Evolutionary conservation across 495 filamentous ascomycete species (phyloP).

Genomic region (Penicillium turbatum): DNA sequence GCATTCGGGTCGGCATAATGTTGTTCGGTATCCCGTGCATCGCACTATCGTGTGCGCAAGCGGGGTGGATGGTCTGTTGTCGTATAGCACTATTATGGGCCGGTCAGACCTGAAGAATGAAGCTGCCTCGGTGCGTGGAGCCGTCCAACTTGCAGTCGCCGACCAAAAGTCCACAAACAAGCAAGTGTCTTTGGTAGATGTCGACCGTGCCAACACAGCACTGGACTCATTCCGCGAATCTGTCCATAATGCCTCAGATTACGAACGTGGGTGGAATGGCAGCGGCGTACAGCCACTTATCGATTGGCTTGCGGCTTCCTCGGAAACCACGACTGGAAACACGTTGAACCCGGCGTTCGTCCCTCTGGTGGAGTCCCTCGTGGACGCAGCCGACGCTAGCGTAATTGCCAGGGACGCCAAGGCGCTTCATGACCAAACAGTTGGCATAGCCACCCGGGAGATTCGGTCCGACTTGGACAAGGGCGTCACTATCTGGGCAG

Average conservation of each 20-base stretch:
- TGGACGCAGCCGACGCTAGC: slow-evolving; percentile 53
- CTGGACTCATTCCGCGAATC: slow-evolving; percentile 62
- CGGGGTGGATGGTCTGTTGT: slow-evolving; percentile 53
- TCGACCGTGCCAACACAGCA: slow-evolving; percentile 52
- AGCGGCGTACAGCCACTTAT: slow-evolving; percentile 61
- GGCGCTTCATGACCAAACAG: slow-evolving; percentile 31
- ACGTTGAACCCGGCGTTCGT: slow-evolving; percentile 58
- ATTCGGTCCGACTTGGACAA: slow-evolving; percentile 49
- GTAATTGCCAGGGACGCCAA: slow-evolving; percentile 49
- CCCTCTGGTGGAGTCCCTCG: slow-evolving; percentile 61
- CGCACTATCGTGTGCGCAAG: slow-evolving; percentile 70
- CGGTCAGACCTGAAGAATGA: slow-evolving; percentile 34
- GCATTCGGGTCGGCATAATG: slow-evolving; percentile 52
- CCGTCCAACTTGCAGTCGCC: slow-evolving; percentile 47
- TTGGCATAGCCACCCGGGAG: slow-evolving; percentile 35
- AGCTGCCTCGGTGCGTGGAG: slow-evolving; percentile 47
- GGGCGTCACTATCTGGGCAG: slow-evolving; percentile 66
- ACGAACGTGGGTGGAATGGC: slow-evolving; percentile 68
- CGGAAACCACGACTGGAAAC: slow-evolving; percentile 38
- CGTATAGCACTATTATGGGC: slow-evolving; percentile 45
- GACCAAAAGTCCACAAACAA: slow-evolving; percentile 27
- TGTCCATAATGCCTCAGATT: slow-evolving; percentile 61
- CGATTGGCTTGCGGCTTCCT: slow-evolving; percentile 59
- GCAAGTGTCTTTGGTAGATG: slow-evolving; percentile 49
- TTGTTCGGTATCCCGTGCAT: slow-evolving; percentile 80